These are phyloP conservation scores for Drechslerella dactyloides DNA, from an alignment of 2,329 filamentous ascomycete species.

Conservation along the genomic window DNA sequence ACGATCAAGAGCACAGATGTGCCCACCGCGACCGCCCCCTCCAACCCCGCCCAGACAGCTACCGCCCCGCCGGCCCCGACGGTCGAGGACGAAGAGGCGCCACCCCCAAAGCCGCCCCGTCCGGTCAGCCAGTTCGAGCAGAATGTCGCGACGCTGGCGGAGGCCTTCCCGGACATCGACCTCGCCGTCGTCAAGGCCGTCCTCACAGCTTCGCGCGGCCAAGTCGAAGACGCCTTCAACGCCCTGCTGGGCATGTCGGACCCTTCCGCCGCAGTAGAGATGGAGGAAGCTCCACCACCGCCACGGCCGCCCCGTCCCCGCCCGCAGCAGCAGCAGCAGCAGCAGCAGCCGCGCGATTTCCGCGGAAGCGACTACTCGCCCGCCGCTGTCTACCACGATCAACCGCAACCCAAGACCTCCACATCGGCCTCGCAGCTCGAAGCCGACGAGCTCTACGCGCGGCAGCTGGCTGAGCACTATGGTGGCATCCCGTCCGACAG, in stretches of 20 bases:
- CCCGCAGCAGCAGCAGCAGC: constrained; percentile 5
- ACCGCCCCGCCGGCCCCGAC: constrained; percentile 50
- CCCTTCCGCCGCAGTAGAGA: constrained; percentile 61
- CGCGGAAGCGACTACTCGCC: constrained; percentile 63
- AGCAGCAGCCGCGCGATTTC: constrained; percentile 46
- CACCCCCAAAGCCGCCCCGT: constrained; percentile 83
- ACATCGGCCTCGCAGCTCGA: constrained; percentile 79
- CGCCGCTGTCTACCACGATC: constrained; percentile 67
- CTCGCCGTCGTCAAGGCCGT: constrained; percentile 82
- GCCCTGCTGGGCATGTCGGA: constrained; percentile 76
- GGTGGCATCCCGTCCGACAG: constrained; percentile 61
- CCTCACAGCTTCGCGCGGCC: constrained; percentile 80
- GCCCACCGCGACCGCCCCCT: constrained; percentile 41
- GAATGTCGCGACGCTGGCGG: constrained; percentile 84
- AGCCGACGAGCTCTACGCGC: constrained; percentile 87
- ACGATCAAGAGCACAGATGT: constrained; percentile 22
- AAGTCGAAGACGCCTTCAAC: constrained; percentile 93
- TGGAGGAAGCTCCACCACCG: constrained; percentile 56
- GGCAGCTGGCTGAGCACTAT: constrained; percentile 91
- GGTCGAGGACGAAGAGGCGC: constrained; percentile 60
- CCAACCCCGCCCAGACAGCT: constrained; percentile 31
- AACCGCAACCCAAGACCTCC: constrained; percentile 68
- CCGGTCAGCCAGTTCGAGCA: constrained; percentile 82
- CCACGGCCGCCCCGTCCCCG: constrained; percentile 54
- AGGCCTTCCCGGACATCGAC: constrained; percentile 90